phyloP scores from a whole-genome alignment of 306 rosid genomes.

The Castanea mollissima region DNA sequence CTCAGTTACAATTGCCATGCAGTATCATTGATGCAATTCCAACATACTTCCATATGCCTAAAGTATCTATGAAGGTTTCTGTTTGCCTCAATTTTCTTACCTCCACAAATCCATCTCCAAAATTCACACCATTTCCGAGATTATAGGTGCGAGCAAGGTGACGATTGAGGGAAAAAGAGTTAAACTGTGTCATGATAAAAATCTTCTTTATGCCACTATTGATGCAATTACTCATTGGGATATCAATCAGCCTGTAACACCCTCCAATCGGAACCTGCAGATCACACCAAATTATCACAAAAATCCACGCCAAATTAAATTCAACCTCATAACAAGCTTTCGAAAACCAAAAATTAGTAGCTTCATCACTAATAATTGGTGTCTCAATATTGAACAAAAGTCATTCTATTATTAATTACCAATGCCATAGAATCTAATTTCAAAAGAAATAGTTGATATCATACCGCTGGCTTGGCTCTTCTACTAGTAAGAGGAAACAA shows the following conservation, averaged over 20 bases:
- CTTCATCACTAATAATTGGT: not conserved
- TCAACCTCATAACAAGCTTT: not conserved
- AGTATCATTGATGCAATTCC: too few relatives aligned
- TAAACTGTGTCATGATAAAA: slow-evolving; percentile 76
- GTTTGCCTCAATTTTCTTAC: slow-evolving; percentile 27
- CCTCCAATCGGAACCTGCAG: slow-evolving; percentile 95
- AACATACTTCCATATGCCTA: not conserved
- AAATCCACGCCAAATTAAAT: not conserved
- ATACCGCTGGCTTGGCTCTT: slow-evolving; percentile 95
- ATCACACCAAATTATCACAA: not conserved
- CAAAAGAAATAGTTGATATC: not conserved
- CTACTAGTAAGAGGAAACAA: slow-evolving; percentile 80
- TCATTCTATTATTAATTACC: not conserved
- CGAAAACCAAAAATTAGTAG: not conserved
- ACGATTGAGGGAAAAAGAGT: slow-evolving; percentile 90
- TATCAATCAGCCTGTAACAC: slow-evolving; percentile 83
- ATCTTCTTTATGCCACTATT: slow-evolving; percentile 86
- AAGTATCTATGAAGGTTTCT: not conserved
- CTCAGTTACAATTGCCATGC: too few relatives aligned
- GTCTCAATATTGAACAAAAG: not conserved
- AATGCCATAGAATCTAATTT: not conserved
- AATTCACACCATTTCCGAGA: slow-evolving; percentile 75
- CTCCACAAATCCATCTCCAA: slow-evolving; percentile 92
- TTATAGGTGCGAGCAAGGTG: slow-evolving; percentile 75
- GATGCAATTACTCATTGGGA: slow-evolving; percentile 96